These are phyloP conservation scores for Pseudogymnoascus sp. DNA, from an alignment of 2,329 filamentous ascomycete genomes.

Conservation along the genomic window DNA sequence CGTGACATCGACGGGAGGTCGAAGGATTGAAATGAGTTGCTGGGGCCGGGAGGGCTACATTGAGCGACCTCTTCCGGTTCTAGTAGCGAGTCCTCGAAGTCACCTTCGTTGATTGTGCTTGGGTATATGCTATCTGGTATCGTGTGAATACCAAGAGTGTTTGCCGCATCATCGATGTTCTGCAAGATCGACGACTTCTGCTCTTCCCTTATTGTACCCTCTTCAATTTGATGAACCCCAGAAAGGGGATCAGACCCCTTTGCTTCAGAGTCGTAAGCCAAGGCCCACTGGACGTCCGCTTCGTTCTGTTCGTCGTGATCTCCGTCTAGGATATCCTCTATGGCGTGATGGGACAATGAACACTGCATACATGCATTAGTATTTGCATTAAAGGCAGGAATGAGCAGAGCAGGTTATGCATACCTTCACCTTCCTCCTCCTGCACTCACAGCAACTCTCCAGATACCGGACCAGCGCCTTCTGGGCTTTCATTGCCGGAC, in stretches of 20 bases:
- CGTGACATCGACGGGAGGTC: not conserved
- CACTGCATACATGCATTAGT: conserved; percentile 4
- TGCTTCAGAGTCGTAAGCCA: conserved; percentile 1
- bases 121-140: not conserved
- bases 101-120: not conserved
- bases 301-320: not conserved
- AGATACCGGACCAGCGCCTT: conserved; percentile 24
- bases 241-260: not conserved
- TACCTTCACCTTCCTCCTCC: conserved; percentile 8
- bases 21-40: not conserved
- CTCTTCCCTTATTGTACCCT: not conserved
- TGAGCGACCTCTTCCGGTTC: not conserved
- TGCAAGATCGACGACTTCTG: not conserved
- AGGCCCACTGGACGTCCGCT: conserved; percentile 8
- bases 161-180: conserved; percentile 1
- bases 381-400: not conserved
- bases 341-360: conserved; percentile 6
- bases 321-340: conserved; percentile 7
- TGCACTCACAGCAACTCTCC: conserved; percentile 17
- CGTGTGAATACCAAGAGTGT: not conserved
- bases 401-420: not conserved
- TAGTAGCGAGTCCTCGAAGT: not conserved
- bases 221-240: not conserved
- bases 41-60: not conserved
- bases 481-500: conserved; percentile 19